Conservation (phyloP, 352 stramenopile genomes). For the Phytopythium chamaehyphon region DNA sequence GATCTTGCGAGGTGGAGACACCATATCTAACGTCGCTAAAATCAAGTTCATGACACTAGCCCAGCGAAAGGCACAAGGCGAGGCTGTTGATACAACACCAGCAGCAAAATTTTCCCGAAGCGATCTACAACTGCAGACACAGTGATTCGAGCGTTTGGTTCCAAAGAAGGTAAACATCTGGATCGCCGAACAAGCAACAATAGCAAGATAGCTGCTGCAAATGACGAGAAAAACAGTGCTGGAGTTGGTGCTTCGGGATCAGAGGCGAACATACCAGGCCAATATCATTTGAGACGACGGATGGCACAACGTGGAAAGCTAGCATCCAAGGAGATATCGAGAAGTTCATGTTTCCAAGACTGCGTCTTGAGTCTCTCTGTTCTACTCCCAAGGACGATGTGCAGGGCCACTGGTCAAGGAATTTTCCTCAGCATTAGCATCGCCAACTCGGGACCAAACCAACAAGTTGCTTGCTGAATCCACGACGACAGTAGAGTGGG, state of each 20-base stretch:
- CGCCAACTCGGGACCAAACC: constrained; percentile 31
- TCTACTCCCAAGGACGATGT: no score
- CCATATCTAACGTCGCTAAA: constrained; percentile 13
- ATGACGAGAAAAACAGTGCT: not conserved
- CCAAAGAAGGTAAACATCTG: not conserved
- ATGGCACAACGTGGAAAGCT: constrained; percentile 52
- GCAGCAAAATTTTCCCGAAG: not conserved
- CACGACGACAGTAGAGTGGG: constrained; percentile 48
- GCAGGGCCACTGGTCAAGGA: not conserved
- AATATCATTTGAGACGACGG: constrained; percentile 45
- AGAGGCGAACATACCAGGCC: not conserved
- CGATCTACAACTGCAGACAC: not conserved
- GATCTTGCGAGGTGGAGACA: not conserved
- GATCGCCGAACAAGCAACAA: not conserved
- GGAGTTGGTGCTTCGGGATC: not conserved
- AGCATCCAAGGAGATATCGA: constrained; percentile 56
- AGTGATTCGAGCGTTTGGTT: not conserved
- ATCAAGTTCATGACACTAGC: constrained; percentile 26
- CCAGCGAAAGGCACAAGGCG: constrained; percentile 12
- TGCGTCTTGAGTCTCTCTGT: constrained; percentile 52
- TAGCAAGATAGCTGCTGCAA: not conserved
- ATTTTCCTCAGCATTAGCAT: not conserved
- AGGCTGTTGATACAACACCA: not conserved
- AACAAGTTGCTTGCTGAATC: constrained; percentile 22
- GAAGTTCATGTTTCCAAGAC: constrained; percentile 73